Evolutionary conservation across 192 early-diverging fungal genomes (phyloP).

Genomic region (Umbelopsis ramanniana): DNA sequence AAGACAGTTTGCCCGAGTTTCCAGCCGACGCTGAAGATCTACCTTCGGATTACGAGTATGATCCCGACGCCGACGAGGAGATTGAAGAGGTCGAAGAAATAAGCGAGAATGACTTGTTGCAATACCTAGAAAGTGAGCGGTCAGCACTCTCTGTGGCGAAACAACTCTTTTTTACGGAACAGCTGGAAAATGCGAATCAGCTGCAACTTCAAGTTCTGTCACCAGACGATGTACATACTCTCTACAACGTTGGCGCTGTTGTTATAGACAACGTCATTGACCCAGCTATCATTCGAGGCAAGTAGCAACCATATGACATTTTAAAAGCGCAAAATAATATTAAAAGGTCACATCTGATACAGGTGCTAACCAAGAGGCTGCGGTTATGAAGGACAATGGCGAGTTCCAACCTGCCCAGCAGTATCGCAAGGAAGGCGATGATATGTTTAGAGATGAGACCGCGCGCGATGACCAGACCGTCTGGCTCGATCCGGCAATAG

Average conservation of each 20-base stretch:
- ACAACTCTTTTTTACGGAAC: constrained; percentile 44
- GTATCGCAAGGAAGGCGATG: constrained; percentile 42
- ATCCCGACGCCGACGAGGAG: constrained; percentile 48
- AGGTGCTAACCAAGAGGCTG: constrained; percentile 39
- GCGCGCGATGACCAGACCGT: constrained; percentile 56
- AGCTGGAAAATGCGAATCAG: constrained; percentile 1
- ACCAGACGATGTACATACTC: constrained; percentile 39
- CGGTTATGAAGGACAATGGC: constrained; percentile 39
- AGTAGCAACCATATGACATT: background rate
- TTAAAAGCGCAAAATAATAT: background rate
- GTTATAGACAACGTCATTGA: constrained; percentile 45
- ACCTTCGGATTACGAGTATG: constrained; percentile 58
- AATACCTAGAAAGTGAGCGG: constrained; percentile 46
- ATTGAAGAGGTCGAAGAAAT: constrained; percentile 56
- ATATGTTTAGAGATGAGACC: constrained; percentile 51
- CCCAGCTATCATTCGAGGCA: constrained; percentile 39
- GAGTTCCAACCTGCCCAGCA: constrained; percentile 46
- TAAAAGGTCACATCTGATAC: background rate
- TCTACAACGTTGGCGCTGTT: constrained; percentile 49
- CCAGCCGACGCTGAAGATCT: constrained; percentile 55
- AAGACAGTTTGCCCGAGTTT: constrained; percentile 42
- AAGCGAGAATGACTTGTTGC: constrained; percentile 51
- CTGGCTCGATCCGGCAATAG: constrained; percentile 41
- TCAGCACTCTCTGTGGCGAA: constrained; percentile 45
- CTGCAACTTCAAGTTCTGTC: constrained; percentile 41